A percentile compares a stretch with the other conserved stretches of the same genome.
These are phyloP conservation scores for Pholiota microspora DNA, from an alignment of 768 basidiomycete genomes.

Conservation along the genomic window DNA sequence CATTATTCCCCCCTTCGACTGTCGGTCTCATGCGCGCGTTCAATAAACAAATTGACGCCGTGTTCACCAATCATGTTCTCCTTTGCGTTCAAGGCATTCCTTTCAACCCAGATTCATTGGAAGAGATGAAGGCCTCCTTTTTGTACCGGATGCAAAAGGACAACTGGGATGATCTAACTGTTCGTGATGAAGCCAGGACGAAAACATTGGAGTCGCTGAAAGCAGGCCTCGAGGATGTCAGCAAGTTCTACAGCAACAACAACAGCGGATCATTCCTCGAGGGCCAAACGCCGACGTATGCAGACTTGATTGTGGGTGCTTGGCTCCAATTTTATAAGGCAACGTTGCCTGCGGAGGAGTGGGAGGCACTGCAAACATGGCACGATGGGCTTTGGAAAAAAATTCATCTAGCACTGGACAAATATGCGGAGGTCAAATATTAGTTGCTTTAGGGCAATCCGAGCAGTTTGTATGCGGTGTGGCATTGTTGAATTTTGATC, in stretches of 20 bases:
- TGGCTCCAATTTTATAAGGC: not conserved
- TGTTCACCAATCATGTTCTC: not conserved
- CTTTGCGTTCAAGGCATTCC: not conserved
- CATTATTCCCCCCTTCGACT: slow-evolving; percentile 30
- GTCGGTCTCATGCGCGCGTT: slow-evolving; percentile 30
- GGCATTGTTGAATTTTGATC: too few relatives aligned
- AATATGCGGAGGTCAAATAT: not conserved
- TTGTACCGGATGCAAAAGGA: not conserved
- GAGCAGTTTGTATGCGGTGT: too few relatives aligned
- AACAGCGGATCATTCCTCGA: not conserved
- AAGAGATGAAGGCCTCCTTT: not conserved
- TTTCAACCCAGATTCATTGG: not conserved
- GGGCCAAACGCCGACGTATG: not conserved
- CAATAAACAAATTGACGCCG: not conserved
- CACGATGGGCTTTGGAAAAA: not conserved
- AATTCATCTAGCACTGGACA: not conserved
- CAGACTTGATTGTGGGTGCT: not conserved
- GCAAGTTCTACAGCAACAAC: not conserved
- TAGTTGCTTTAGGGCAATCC: too few relatives aligned
- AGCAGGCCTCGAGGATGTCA: not conserved
- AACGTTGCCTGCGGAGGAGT: not conserved
- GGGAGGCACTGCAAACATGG: not conserved
- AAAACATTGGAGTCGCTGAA: not conserved
- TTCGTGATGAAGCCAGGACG: not conserved
- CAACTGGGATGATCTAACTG: not conserved